Evolutionary conservation across 495 filamentous ascomycete species (phyloP).

Genomic region (Achaetomiella virescens): DNA sequence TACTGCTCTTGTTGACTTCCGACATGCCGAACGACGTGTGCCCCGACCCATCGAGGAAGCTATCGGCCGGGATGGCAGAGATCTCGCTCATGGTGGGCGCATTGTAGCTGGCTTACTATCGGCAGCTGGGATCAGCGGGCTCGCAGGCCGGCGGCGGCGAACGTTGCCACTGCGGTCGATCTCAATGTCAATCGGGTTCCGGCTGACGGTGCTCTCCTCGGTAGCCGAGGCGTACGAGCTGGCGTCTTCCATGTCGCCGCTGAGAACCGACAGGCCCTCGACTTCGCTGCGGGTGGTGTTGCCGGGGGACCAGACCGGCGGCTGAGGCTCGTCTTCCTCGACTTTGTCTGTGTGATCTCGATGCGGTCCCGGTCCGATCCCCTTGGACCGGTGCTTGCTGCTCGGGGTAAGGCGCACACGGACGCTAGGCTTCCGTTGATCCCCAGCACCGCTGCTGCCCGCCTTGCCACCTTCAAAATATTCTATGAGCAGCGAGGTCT

Average conservation of each 20-base stretch:
- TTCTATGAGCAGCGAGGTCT: constrained; percentile 93
- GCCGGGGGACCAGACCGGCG: constrained; percentile 52
- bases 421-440: constrained; percentile 75
- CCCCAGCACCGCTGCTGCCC: constrained; percentile 35
- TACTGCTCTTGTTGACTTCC: constrained; percentile 28
- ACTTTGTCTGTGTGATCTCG: constrained; percentile 71
- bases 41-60: constrained; percentile 70
- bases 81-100: constrained; percentile 66
- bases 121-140: constrained; percentile 47
- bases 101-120: constrained; percentile 55
- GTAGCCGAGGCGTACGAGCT: constrained; percentile 65
- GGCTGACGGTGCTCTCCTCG: constrained; percentile 66
- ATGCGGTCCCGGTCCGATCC: constrained; percentile 54
- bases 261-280: constrained; percentile 35
- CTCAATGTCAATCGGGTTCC: constrained; percentile 78
- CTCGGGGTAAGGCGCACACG: constrained; percentile 90
- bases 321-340: constrained; percentile 52
- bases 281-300: constrained; percentile 45
- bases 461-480: constrained; percentile 90
- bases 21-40: constrained; percentile 25
- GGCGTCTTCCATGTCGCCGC: constrained; percentile 49
- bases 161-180: constrained; percentile 42
- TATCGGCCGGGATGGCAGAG: constrained; percentile 84
- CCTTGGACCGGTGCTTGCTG: constrained; percentile 42
- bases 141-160: constrained; percentile 45